Evolutionary conservation across 1,284 basidiomycete genomes (phyloP).

Genomic region (Leccinum huronense): DNA sequence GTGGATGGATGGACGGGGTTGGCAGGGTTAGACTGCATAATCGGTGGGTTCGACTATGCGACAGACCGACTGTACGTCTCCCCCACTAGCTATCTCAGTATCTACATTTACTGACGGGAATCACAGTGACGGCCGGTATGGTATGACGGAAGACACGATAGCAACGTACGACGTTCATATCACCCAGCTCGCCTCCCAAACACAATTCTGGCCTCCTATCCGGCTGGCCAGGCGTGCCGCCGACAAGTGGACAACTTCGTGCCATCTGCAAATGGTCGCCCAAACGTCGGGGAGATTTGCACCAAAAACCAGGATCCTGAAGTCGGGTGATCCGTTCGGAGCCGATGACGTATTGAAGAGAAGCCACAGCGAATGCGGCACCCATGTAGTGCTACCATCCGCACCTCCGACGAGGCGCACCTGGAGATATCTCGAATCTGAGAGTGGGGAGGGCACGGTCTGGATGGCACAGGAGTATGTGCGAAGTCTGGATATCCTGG

Average conservation of each 20-base stretch:
- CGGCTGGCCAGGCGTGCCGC: neutral
- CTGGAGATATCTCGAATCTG: neutral
- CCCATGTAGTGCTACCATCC: neutral
- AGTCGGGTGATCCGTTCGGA: neutral
- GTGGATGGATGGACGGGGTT: neutral
- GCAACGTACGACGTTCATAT: neutral
- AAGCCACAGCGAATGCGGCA: constrained; percentile 3
- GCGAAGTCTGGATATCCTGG: neutral
- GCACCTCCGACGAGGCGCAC: neutral
- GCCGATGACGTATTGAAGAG: neutral
- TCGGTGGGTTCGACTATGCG: neutral
- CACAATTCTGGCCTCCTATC: constrained; percentile 1
- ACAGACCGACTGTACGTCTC: neutral
- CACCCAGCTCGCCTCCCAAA: neutral
- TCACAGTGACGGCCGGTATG: neutral
- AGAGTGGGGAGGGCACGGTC: neutral
- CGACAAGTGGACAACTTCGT: neutral
- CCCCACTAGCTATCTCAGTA: neutral
- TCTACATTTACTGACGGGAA: neutral
- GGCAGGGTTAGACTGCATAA: neutral
- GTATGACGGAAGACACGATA: neutral
- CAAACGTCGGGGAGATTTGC: neutral
- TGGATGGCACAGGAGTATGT: constrained; percentile 9
- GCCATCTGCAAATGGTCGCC: constrained; percentile 1
- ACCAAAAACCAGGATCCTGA: neutral